phyloP scores from a whole-genome alignment of 495 filamentous ascomycete species.

The Aspergillus affinis region DNA sequence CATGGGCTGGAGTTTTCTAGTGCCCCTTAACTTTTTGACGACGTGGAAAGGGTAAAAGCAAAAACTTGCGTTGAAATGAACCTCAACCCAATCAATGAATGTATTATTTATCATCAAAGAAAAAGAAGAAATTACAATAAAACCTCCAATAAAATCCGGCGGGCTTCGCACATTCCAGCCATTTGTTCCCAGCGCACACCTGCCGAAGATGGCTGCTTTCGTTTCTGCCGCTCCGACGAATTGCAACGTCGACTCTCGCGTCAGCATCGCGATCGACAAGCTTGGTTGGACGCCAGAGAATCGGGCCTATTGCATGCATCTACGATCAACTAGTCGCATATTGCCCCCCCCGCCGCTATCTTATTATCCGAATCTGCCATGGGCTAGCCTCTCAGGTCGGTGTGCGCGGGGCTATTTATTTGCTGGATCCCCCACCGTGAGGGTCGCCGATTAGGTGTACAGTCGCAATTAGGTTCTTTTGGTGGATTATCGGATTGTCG shows the following conservation, averaged over 20 bases:
- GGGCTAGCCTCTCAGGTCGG: background rate
- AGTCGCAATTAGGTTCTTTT: background rate
- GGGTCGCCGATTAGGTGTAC: background rate
- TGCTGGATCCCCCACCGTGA: background rate
- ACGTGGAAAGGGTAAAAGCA: background rate
- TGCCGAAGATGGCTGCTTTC: background rate
- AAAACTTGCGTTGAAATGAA: background rate
- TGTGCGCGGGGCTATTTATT: background rate
- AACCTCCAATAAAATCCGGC: background rate
- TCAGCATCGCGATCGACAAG: background rate
- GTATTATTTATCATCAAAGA: background rate
- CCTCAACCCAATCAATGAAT: background rate
- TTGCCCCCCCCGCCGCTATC: background rate
- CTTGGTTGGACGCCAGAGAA: background rate
- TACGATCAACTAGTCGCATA: background rate
- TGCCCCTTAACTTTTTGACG: constrained; percentile 1
- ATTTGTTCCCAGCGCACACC: background rate
- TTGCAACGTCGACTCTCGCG: background rate
- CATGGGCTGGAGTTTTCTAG: constrained; percentile 31
- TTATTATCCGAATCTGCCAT: background rate
- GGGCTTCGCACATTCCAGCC: background rate
- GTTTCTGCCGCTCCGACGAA: background rate
- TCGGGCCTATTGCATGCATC: background rate
- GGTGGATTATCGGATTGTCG: background rate
- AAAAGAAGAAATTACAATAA: background rate